Base-by-base conservation (phyloP, 1,284 basidiomycete genomes). In the Pseudozyma thailandica region DNA sequence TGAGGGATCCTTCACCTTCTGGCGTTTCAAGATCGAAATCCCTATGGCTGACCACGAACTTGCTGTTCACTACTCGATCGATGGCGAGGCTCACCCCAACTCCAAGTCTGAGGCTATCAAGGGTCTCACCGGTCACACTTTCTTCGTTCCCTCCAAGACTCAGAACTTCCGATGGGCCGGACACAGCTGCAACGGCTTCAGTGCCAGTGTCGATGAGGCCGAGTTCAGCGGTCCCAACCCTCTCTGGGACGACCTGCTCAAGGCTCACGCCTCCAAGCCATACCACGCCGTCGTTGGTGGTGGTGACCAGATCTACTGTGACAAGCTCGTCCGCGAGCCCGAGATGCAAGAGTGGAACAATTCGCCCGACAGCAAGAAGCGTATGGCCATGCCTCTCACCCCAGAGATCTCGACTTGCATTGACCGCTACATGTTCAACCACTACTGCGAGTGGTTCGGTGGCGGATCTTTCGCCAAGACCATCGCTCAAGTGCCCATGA, bases 111-210 rank as follows among this genome's bases (percentile, higher is more conserved):
- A 56, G 35, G 73, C 70, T 26, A 66, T 70, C 58, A 75, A 62
- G 20, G 73, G 72, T 41, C 42, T 62, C 39, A 89, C 90, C 52
- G 87, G 88, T 54, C 86, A 93, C 58, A 87, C 88, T 38, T 98
- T 98, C 83, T 90, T 88, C 77, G 89, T 98, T 13, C 94, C 95
- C 0, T 91, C 89, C 2, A 83, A 87, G 26, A 85, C 87, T 18
- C 90, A 95, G 82, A 94, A 97, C 81, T 90, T 98, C 89, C 88
- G 92, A 69, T 93, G 92, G 91, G 91, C 92, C 12, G 87, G 90
- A 8, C 89, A 95, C 84, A 92, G 91, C 53, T 87, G 87, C 80
- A 87, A 87, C 63, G 87, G 87, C 18, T 88, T 88, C 83, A 85
- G 84, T 13, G 78, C 83, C 9, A 84, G 84, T 41, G 85, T 85